Conservation (phyloP, 495 filamentous ascomycete genomes). For the Cudoniella acicularis region DNA sequence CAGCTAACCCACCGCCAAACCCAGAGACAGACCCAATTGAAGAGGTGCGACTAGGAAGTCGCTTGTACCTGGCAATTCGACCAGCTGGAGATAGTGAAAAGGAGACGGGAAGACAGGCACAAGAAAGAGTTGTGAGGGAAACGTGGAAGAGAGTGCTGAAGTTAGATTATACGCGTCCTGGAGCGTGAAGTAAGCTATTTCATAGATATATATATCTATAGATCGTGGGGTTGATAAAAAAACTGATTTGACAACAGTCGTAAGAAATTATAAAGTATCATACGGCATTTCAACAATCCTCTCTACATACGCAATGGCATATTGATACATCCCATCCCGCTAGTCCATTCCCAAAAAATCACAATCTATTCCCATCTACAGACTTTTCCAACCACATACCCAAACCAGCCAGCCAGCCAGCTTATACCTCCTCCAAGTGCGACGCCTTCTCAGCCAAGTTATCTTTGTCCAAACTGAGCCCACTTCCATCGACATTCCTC, state of each 20-base stretch:
- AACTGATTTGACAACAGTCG: neutral
- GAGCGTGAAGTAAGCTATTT: conserved; percentile 42
- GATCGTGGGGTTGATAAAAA: no score
- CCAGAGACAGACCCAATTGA: conserved; percentile 49
- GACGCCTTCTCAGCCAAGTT: conserved; percentile 10
- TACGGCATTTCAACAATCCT: no score
- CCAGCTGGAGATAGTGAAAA: conserved; percentile 56
- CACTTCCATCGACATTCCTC: conserved; percentile 24
- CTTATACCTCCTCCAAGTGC: conserved; percentile 7
- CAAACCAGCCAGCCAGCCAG: neutral
- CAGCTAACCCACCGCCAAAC: conserved; percentile 60
- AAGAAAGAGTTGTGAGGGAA: conserved; percentile 64
- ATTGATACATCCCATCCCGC: no score
- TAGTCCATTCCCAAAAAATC: no score
- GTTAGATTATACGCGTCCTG: conserved; percentile 58
- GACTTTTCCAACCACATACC: no score
- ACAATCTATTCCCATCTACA: no score
- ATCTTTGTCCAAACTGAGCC: conserved; percentile 5
- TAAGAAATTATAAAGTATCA: no score
- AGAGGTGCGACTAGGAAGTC: conserved; percentile 54
- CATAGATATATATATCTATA: no score
- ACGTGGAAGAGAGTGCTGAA: conserved; percentile 61
- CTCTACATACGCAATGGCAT: no score
- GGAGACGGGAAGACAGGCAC: conserved; percentile 57
- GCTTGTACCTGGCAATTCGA: conserved; percentile 64